A percentile compares a stretch with the other conserved stretches of the same genome.
phyloP scores from a whole-genome alignment of 2,329 filamentous ascomycete genomes.

The Trichoderma lentiforme region DNA sequence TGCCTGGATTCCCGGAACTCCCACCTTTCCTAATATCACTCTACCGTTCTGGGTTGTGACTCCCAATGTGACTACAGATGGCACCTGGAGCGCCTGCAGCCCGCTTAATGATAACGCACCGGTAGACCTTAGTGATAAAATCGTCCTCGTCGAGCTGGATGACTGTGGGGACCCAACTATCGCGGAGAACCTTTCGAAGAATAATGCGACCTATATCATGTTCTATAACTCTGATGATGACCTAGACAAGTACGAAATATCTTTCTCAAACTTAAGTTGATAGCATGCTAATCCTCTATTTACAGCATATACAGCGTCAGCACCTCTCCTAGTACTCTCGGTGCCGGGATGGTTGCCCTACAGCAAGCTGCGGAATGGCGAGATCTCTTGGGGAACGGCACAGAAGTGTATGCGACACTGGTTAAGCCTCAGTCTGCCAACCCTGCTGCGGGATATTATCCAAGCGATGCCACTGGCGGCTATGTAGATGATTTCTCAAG shows the following conservation, averaged over 20 bases:
- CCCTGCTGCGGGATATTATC: not conserved
- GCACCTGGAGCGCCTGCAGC: slow-evolving; percentile 49
- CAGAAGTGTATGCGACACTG: not conserved
- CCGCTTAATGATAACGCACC: slow-evolving; percentile 48
- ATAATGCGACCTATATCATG: slow-evolving; percentile 55
- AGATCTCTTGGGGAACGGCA: not conserved
- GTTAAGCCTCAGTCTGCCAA: not conserved
- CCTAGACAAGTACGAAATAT: not conserved
- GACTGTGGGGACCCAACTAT: slow-evolving; percentile 47
- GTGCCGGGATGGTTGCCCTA: slow-evolving; percentile 32
- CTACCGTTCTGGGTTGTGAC: slow-evolving; percentile 49
- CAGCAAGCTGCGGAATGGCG: slow-evolving; percentile 27
- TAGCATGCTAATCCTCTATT: not conserved
- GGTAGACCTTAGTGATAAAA: slow-evolving; percentile 51
- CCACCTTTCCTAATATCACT: not conserved
- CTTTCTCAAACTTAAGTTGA: too few relatives aligned
- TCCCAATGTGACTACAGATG: slow-evolving; percentile 41
- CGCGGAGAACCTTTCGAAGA: slow-evolving; percentile 49
- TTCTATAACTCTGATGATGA: slow-evolving; percentile 54
- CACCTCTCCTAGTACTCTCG: slow-evolving; percentile 28
- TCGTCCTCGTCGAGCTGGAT: slow-evolving; percentile 57
- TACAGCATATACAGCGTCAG: not conserved
- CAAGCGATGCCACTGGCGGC: slow-evolving; percentile 47
- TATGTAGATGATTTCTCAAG: slow-evolving; percentile 51
- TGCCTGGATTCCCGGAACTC: slow-evolving; percentile 1